A percentile compares a stretch with the other conserved stretches of the same genome.
Conservation (phyloP, 2,329 filamentous ascomycete genomes). For the Xylariaceae sp. region DNA sequence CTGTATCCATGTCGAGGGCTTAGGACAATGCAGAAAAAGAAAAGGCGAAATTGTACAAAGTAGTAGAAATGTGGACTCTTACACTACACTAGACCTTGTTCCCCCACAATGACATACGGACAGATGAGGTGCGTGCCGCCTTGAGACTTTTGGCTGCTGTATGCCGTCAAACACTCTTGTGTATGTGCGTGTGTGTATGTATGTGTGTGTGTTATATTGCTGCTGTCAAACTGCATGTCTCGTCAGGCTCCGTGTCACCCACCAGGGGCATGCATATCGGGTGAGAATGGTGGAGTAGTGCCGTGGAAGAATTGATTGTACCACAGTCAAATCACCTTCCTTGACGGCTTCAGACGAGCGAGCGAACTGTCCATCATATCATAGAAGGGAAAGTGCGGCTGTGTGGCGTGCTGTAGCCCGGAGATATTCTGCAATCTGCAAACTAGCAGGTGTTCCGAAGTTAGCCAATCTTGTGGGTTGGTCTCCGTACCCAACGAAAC, state of each 20-base stretch:
- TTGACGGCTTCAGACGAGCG: conserved; percentile 16
- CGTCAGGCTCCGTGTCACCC: conserved; percentile 27
- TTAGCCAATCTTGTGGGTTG: not conserved
- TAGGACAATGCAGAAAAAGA: conserved; percentile 21
- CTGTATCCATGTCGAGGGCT: conserved; percentile 23
- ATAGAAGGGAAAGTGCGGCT: conserved; percentile 11
- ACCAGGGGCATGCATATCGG: conserved; percentile 27
- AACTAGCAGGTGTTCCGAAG: not conserved
- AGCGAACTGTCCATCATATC: conserved; percentile 18
- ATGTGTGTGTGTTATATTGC: too few species aligned
- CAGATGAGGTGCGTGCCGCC: conserved; percentile 19
- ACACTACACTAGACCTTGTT: conserved; percentile 1
- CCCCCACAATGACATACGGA: conserved; percentile 14
- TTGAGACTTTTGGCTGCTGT: conserved; percentile 15
- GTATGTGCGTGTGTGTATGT: too few species aligned
- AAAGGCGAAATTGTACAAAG: conserved; percentile 10
- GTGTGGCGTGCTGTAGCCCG: conserved; percentile 14
- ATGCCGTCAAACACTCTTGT: conserved; percentile 28
- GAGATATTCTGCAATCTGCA: conserved; percentile 16
- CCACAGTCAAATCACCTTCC: conserved; percentile 13
- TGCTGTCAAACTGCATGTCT: conserved; percentile 31
- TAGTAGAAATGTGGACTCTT: too few species aligned
- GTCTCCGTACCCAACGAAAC: conserved; percentile 20
- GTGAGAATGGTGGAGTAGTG: conserved; percentile 19
- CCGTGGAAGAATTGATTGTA: conserved; percentile 16